Percentiles rank a stretch among this genome's conserved stretches.
Evolutionary conservation across 805 yeast genomes (phyloP).

Genomic region (Schwanniomyces sp.): DNA sequence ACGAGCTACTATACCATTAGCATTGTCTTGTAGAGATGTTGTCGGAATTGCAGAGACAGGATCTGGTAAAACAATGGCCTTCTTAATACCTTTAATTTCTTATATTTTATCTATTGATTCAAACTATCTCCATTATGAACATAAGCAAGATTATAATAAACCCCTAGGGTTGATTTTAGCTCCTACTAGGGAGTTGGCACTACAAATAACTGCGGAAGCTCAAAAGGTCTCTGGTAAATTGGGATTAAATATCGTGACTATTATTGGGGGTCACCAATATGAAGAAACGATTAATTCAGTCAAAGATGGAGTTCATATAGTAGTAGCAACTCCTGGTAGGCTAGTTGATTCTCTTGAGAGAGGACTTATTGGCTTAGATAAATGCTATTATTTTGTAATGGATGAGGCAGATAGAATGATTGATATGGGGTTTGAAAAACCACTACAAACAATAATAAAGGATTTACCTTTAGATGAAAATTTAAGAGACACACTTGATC

Average conservation of each 20-base stretch:
- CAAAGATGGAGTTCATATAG: constrained; percentile 66
- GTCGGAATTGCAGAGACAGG: constrained; percentile 97
- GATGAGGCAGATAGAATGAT: constrained; percentile 98
- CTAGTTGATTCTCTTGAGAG: constrained; percentile 76
- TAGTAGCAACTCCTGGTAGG: constrained; percentile 95
- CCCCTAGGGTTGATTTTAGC: constrained; percentile 82
- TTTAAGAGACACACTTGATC: constrained; percentile 23
- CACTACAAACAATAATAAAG: constrained; percentile 60
- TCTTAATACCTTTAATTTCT: constrained; percentile 67
- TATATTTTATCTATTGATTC: constrained; percentile 42
- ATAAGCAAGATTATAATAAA: constrained; percentile 51
- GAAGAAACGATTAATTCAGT: constrained; percentile 67
- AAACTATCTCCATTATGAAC: constrained; percentile 34
- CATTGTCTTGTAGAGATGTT: constrained; percentile 58
- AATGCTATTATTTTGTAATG: constrained; percentile 68
- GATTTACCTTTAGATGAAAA: constrained; percentile 46
- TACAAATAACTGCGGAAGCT: constrained; percentile 76
- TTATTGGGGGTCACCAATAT: constrained; percentile 89
- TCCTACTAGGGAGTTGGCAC: constrained; percentile 93
- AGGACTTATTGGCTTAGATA: constrained; percentile 56
- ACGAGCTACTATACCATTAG: constrained; percentile 80
- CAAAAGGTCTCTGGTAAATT: constrained; percentile 44
- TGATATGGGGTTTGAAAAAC: constrained; percentile 89
- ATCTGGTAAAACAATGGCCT: constrained; percentile 90
- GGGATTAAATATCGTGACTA: constrained; percentile 52